Conservation (phyloP, 352 stramenopile genomes). For the Globisporangium uncinulatum region DNA sequence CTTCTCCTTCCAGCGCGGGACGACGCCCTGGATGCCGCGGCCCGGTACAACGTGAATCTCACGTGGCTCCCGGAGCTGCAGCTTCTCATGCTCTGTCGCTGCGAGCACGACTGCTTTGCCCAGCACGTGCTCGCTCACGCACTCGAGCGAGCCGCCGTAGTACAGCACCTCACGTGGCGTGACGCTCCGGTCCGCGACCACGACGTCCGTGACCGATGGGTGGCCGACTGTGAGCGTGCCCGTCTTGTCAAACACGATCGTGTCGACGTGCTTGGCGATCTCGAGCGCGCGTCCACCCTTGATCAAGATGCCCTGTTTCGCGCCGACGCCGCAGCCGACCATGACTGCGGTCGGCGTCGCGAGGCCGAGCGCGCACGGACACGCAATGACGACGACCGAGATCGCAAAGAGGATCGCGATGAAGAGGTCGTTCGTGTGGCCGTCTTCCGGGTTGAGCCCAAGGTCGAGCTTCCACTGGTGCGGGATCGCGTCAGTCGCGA, state of each 20-base stretch:
- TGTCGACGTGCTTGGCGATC: conserved; percentile 77
- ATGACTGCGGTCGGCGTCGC: conserved; percentile 85
- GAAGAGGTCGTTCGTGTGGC: conserved; percentile 63
- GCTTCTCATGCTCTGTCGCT: conserved; percentile 69
- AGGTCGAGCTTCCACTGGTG: conserved; percentile 42
- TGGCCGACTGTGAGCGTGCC: conserved; percentile 87
- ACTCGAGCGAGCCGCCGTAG: conserved; percentile 75
- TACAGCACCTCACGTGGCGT: conserved; percentile 71
- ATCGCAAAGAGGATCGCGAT: conserved; percentile 83
- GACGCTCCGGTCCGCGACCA: conserved; percentile 56
- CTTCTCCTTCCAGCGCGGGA: conserved; percentile 25
- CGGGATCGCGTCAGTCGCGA: conserved; percentile 47
- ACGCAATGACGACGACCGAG: conserved; percentile 86
- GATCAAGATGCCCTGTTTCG: conserved; percentile 86
- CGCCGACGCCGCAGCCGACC: conserved; percentile 84
- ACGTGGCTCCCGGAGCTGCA: conserved; percentile 61
- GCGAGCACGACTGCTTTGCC: conserved; percentile 79
- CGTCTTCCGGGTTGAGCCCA: conserved; percentile 36
- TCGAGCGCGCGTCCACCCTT: conserved; percentile 81
- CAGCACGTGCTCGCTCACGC: conserved; percentile 81
- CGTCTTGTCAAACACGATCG: conserved; percentile 93
- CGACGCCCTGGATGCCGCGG: conserved; percentile 68
- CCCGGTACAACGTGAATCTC: conserved; percentile 74
- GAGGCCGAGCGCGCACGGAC: conserved; percentile 77
- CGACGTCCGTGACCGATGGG: conserved; percentile 73